Evolutionary conservation across 345 rosid genomes (phyloP).

Genomic region (Orychophragmus violaceus): DNA sequence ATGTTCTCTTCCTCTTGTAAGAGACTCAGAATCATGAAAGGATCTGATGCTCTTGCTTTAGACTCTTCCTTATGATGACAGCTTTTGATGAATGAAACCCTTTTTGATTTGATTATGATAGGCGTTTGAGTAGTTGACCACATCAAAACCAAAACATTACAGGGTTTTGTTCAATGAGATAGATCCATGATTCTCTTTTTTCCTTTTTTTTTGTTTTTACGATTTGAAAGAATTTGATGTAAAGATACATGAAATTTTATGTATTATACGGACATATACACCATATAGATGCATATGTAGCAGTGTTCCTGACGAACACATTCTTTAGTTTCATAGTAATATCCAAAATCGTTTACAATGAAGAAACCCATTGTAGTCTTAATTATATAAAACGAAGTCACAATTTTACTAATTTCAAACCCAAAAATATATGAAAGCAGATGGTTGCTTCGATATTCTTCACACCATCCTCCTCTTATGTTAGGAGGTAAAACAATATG

Average conservation of each 20-base stretch:
- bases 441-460: neutral
- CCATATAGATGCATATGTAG: constrained; percentile 5
- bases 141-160: neutral
- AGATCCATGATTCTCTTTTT: neutral
- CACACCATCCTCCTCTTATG: neutral
- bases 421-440: neutral
- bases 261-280: constrained; percentile 17
- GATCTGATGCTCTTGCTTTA: constrained; percentile 42
- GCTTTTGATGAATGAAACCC: constrained; percentile 19
- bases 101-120: constrained; percentile 27
- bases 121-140: constrained; percentile 12
- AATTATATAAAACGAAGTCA: neutral
- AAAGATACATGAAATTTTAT: constrained; percentile 26
- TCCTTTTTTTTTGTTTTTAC: neutral
- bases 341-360: neutral
- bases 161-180: constrained; percentile 20
- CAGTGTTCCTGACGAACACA: constrained; percentile 3
- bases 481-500: neutral
- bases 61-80: constrained; percentile 24
- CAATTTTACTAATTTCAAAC: neutral
- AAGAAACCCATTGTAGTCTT: neutral
- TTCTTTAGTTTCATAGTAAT: neutral
- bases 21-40: constrained; percentile 54
- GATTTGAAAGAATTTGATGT: constrained; percentile 17
- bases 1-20: constrained; percentile 56